phyloP scores from a whole-genome alignment of 2,329 filamentous ascomycete genomes.

The Lachnum nothofagi region DNA sequence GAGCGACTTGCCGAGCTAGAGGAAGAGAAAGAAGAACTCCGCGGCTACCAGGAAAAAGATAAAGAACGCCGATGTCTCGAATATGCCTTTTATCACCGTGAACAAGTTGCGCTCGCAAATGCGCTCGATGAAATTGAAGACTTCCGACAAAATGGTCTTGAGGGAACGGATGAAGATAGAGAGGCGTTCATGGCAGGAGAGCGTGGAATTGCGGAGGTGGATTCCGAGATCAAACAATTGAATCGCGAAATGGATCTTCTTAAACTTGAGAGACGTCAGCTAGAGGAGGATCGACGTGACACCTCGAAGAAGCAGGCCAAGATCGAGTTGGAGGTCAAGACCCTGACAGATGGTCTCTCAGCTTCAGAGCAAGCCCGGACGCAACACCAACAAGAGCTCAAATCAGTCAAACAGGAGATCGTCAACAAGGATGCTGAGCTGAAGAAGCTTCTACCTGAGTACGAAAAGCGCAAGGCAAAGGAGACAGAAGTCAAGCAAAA shows the following conservation, averaged over 20 bases:
- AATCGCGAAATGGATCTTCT: conserved; percentile 80
- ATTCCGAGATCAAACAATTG: conserved; percentile 72
- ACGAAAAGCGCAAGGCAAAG: conserved; percentile 65
- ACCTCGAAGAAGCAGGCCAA: conserved; percentile 75
- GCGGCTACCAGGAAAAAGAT: conserved; percentile 92
- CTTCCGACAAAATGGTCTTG: conserved; percentile 72
- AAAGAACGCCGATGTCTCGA: conserved; percentile 85
- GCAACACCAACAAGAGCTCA: conserved; percentile 67
- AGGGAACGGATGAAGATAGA: conserved; percentile 76
- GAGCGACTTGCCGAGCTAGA: conserved; percentile 84
- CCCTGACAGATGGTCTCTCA: conserved; percentile 75
- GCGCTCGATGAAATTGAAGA: conserved; percentile 80
- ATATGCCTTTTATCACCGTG: conserved; percentile 88
- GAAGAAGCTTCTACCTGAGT: conserved; percentile 67
- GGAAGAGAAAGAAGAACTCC: conserved; percentile 93
- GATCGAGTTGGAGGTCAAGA: conserved; percentile 78
- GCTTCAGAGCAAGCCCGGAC: conserved; percentile 67
- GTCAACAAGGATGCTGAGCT: conserved; percentile 72
- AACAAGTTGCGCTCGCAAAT: conserved; percentile 73
- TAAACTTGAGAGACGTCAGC: conserved; percentile 75
- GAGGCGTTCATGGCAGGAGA: conserved; percentile 73
- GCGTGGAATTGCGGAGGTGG: conserved; percentile 69
- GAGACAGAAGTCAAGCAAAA: conserved; percentile 67
- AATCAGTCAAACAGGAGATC: conserved; percentile 69
- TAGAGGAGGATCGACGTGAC: conserved; percentile 85